Evolutionary conservation across 164 flowering plant species (phyloP).

Genomic region (Platanus orientalis): DNA sequence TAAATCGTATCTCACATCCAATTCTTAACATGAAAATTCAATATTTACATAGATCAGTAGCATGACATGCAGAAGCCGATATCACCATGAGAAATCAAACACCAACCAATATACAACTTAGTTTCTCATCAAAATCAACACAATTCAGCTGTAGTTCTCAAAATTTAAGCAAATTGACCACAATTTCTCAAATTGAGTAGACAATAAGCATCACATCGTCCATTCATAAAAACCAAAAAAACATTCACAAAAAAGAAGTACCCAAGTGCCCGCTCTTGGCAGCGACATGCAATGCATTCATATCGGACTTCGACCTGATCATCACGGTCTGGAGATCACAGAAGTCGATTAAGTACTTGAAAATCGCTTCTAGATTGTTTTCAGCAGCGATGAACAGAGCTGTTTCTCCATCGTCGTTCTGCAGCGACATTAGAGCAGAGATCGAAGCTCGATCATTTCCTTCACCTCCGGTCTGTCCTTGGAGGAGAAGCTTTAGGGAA

Average conservation of each 20-base stretch:
- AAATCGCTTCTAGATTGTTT: constrained; percentile 44
- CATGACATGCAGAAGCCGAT: too few species aligned
- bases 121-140: too few species aligned
- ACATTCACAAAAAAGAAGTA: constrained; percentile 14
- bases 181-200: constrained; percentile 1
- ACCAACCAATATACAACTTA: too few species aligned
- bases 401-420: constrained; percentile 76
- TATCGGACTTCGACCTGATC: constrained; percentile 67
- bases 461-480: constrained; percentile 21
- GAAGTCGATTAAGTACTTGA: constrained; percentile 53
- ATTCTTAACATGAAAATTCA: too few species aligned
- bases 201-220: neutral
- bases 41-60: too few species aligned
- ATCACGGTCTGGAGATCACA: constrained; percentile 43
- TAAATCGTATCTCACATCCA: too few species aligned
- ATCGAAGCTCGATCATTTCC: constrained; percentile 23
- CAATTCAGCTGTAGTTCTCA: neutral
- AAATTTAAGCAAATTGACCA: neutral
- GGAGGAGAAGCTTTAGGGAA: constrained; percentile 28
- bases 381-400: constrained; percentile 73
- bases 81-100: too few species aligned
- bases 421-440: constrained; percentile 50
- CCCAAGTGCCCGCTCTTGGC: constrained; percentile 78
- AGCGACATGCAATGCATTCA: constrained; percentile 79
- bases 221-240: too few species aligned